A percentile compares a stretch with the other conserved stretches of the same genome.
Evolutionary conservation across 257 asterid species (phyloP).

Genomic region (Salvia miltiorrhiza): DNA sequence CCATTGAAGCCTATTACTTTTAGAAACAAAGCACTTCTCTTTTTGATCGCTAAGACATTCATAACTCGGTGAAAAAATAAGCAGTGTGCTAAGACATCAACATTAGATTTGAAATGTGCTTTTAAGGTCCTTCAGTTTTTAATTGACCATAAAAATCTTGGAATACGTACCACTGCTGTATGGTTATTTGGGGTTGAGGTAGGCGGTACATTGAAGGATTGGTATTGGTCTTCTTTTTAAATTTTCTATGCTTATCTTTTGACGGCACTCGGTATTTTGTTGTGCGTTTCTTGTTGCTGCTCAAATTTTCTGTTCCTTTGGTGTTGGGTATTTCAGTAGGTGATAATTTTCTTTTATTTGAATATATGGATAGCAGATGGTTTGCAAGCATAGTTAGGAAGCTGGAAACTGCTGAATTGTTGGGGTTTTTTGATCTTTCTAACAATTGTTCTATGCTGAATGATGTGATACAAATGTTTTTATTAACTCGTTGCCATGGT

Average conservation of each 20-base stretch:
- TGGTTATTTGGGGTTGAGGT: background rate
- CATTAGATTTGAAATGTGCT: background rate
- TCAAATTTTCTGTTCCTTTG: background rate
- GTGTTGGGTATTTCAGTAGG: background rate
- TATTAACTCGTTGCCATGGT: constrained; percentile 15
- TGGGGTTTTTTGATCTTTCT: background rate
- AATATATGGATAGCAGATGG: background rate
- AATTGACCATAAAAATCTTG: background rate
- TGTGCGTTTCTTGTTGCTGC: background rate
- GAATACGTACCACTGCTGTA: too few relatives aligned
- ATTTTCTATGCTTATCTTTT: background rate
- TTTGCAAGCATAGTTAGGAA: background rate
- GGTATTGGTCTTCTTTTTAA: background rate
- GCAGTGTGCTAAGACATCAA: background rate
- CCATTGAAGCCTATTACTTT: background rate
- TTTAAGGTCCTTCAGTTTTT: background rate
- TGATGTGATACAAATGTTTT: background rate
- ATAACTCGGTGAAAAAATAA: background rate
- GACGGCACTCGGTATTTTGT: background rate
- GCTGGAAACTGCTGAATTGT: background rate
- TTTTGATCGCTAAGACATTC: background rate
- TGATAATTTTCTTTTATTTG: background rate
- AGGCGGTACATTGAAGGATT: background rate
- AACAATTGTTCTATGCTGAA: background rate
- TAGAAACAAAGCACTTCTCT: too few relatives aligned